phyloP scores from a whole-genome alignment of 805 yeast genomes.

The Cyberlindnera veronae region DNA sequence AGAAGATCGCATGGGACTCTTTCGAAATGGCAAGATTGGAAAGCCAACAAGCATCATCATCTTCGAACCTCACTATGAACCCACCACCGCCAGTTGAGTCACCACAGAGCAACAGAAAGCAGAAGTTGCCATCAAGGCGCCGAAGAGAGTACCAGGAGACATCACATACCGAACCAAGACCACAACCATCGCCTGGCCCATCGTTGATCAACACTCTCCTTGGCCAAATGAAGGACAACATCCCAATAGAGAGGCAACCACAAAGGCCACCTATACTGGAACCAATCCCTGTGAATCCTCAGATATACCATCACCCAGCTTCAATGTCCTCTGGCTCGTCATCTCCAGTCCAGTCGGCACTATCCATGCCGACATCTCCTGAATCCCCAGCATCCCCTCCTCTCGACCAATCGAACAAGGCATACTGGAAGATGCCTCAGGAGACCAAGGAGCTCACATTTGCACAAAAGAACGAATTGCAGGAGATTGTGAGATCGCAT shows the following conservation, averaged over 20 bases:
- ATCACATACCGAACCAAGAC: background rate
- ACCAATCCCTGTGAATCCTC: background rate
- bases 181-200: slow-evolving; percentile 3
- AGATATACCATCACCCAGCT: background rate
- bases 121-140: slow-evolving; percentile 23
- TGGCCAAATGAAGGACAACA: slow-evolving; percentile 22
- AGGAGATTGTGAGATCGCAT: slow-evolving; percentile 50
- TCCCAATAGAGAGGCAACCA: too few species aligned
- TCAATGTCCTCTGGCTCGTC: slow-evolving; percentile 5
- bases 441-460: slow-evolving; percentile 17
- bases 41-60: background rate
- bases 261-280: background rate
- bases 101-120: slow-evolving; percentile 7
- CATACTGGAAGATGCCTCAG: slow-evolving; percentile 11
- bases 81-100: background rate
- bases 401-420: slow-evolving; percentile 5
- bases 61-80: background rate
- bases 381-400: slow-evolving; percentile 13
- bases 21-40: slow-evolving; percentile 21
- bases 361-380: slow-evolving; percentile 13
- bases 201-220: slow-evolving; percentile 20
- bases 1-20: slow-evolving; percentile 23
- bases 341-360: slow-evolving; percentile 12
- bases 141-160: background rate
- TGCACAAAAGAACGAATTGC: slow-evolving; percentile 54